Evolutionary conservation across 306 rosid species (phyloP).

Genomic region (Ochetophila trinervis): DNA sequence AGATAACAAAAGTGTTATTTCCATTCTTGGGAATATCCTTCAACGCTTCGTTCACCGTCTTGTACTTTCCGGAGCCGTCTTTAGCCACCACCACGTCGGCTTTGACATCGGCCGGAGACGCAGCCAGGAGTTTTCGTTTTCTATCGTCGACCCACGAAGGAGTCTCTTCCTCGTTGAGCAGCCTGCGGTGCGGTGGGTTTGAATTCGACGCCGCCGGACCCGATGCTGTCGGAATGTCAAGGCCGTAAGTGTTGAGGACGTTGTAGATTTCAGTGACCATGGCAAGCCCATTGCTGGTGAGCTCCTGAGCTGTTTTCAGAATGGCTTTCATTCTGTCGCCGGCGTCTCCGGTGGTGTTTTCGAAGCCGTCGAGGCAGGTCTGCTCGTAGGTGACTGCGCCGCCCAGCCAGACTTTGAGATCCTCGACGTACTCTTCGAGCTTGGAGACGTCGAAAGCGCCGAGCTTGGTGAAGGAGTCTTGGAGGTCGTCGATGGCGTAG

Average conservation of each 20-base stretch:
- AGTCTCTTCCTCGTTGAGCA: conserved; percentile 4
- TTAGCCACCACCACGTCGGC: conserved; percentile 58
- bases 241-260: not conserved
- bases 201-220: no score
- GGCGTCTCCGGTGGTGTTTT: conserved; percentile 39
- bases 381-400: conserved; percentile 54
- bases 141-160: conserved; percentile 47
- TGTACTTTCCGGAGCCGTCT: conserved; percentile 63
- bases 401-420: conserved; percentile 64
- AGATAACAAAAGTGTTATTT: conserved; percentile 48
- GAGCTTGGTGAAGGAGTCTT: conserved; percentile 26
- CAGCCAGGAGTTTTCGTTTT: conserved; percentile 26
- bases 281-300: conserved; percentile 62
- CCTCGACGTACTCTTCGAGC: conserved; percentile 34
- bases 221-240: not conserved
- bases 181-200: conserved; percentile 19
- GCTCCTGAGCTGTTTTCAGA: conserved; percentile 40
- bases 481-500: conserved; percentile 48
- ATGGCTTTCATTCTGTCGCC: conserved; percentile 41
- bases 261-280: conserved; percentile 35
- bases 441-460: conserved; percentile 37
- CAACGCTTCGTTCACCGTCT: conserved; percentile 53
- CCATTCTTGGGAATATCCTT: conserved; percentile 41
- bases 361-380: conserved; percentile 65
- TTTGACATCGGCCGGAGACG: conserved; percentile 1